Evolutionary conservation across 768 basidiomycete genomes (phyloP).

Genomic region (Boletales sp.): DNA sequence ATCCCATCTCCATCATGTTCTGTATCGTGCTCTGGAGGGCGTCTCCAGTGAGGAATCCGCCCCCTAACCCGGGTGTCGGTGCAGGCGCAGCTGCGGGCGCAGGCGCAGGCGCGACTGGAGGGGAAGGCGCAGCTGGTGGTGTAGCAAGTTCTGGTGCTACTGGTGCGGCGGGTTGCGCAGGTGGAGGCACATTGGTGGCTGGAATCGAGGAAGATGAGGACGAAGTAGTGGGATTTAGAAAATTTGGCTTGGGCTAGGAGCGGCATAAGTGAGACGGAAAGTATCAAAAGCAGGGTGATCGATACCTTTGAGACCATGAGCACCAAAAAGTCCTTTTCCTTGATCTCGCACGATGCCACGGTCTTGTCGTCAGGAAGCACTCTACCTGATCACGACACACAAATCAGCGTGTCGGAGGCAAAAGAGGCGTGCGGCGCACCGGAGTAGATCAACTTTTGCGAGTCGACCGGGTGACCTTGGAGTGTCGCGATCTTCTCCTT

Average conservation of each 20-base stretch:
- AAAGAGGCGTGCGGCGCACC: conserved; percentile 44
- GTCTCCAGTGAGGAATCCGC: conserved; percentile 72
- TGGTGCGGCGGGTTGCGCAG: conserved; percentile 23
- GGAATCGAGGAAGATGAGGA: conserved; percentile 22
- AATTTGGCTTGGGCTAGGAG: conserved; percentile 52
- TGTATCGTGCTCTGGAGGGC: conserved; percentile 73
- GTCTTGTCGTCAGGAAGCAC: conserved; percentile 87
- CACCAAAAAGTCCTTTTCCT: conserved; percentile 99
- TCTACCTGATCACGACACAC: conserved; percentile 58
- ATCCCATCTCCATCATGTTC: conserved; percentile 95
- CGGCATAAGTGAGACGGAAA: conserved; percentile 2
- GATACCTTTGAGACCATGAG: conserved; percentile 95
- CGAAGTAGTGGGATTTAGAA: conserved; percentile 22
- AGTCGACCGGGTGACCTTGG: conserved; percentile 69
- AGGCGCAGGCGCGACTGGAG: conserved; percentile 30
- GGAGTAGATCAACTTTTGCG: conserved; percentile 94
- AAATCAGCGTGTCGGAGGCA: conserved; percentile 5
- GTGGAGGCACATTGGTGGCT: conserved; percentile 10
- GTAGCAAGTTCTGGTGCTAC: conserved; percentile 31
- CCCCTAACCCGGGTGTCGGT: conserved; percentile 30
- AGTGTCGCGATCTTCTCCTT: conserved; percentile 79
- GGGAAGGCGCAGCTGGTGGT: conserved; percentile 32
- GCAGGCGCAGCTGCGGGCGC: conserved; percentile 7
- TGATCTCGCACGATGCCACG: conserved; percentile 83
- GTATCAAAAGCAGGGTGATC: conserved; percentile 7